Base-by-base conservation (phyloP, 139 green algal species). In the Choricystis sp. region DNA sequence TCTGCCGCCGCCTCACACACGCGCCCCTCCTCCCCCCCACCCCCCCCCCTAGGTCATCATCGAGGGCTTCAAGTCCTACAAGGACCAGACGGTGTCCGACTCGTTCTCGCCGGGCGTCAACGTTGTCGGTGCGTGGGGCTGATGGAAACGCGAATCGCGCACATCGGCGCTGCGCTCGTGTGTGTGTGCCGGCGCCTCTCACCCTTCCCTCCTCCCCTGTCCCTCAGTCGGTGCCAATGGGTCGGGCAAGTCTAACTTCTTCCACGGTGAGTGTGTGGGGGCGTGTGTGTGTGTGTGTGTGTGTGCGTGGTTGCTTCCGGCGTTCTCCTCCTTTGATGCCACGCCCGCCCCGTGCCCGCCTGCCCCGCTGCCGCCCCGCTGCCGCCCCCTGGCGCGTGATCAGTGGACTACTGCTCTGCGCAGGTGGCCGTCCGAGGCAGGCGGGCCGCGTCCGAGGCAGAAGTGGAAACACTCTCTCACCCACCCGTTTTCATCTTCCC, bases 241-340 rank as follows among this genome's bases (percentile, higher is more conserved):
- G n/a, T 94, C 89, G 1, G 93, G 93, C 19, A 99, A 99, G 71
- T 94, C 85, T 19, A 99, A 99, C 75, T 96, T 99, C 69, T 99
- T 99, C 69, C 83, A 97, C 66, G 91, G 89, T 96, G 66, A 57
- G 80, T 16, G 9, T 26, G n/a, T 14, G n/a, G n/a, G n/a, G n/a
- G n/a, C n/a, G n/a, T n/a, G n/a, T n/a, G n/a, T n/a, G n/a, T n/a
- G n/a, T n/a, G n/a, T n/a, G n/a, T n/a, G n/a, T n/a, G n/a, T n/a
- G n/a, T n/a, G n/a, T n/a, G n/a, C n/a, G n/a, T n/a, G n/a, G n/a
- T n/a, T n/a, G n/a, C n/a, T n/a, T n/a, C n/a, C n/a, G n/a, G n/a
- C n/a, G n/a, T n/a, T n/a, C n/a, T n/a, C n/a, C n/a, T n/a, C n/a
- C n/a, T n/a, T n/a, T n/a, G n/a, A n/a, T n/a, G n/a, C n/a, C n/a